Evolutionary conservation across 2,329 filamentous ascomycete genomes (phyloP).

Genomic region (Tolypocladium inflatum): DNA sequence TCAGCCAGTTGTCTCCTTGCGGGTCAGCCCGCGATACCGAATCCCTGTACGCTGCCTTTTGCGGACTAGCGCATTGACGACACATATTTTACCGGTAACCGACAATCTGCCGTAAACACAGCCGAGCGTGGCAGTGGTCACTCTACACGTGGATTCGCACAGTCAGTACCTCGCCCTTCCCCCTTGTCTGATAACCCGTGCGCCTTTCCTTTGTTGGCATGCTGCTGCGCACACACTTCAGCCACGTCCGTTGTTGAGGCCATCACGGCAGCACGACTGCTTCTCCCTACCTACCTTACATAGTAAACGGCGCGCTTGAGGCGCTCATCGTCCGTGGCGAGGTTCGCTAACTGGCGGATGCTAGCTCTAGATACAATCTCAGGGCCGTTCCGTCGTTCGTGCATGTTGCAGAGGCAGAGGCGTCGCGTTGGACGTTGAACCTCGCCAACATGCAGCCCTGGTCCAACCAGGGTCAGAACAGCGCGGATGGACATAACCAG

Average conservation of each 20-base stretch:
- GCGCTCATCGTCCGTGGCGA: constrained; percentile 3
- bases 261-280: neutral
- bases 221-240: neutral
- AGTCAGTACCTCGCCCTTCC: constrained; percentile 6
- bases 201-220: neutral
- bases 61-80: constrained; percentile 1
- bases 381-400: constrained; percentile 8
- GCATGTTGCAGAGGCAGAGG: constrained; percentile 7
- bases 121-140: neutral
- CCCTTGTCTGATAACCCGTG: neutral
- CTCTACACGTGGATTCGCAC: neutral
- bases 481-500: constrained; percentile 22
- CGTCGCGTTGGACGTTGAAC: constrained; percentile 7
- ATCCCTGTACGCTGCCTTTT: constrained; percentile 6
- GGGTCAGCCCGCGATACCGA: neutral
- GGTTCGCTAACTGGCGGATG: constrained; percentile 18
- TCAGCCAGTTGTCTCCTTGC: neutral
- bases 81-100: constrained; percentile 1
- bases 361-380: constrained; percentile 16
- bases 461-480: constrained; percentile 25
- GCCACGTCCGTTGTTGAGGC: neutral
- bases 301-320: neutral
- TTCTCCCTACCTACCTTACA: neutral
- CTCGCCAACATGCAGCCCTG: constrained; percentile 30
- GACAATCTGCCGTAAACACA: constrained; percentile 8